Base-by-base conservation (phyloP, 768 basidiomycete genomes). In the Polyporus arcularius region DNA sequence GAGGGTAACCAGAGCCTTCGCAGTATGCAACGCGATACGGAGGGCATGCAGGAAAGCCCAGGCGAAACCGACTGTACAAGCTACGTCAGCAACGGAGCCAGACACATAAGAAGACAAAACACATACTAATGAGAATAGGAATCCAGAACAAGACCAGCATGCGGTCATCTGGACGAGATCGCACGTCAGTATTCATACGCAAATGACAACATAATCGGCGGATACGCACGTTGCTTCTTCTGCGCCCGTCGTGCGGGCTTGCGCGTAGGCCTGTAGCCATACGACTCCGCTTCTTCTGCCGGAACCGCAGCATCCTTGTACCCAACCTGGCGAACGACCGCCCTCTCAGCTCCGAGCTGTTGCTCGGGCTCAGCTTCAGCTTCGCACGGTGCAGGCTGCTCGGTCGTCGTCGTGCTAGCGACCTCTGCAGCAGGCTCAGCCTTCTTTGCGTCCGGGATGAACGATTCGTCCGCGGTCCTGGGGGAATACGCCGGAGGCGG, bases 101-200 rank as follows among this genome's bases (percentile, higher is more conserved):
- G 7, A 28, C 4, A 2, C 7, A 42, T 31, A 10, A 4, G 52
- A 10, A 4, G 52, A n/a, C 0, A 18, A 43, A 43, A 28, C 10
- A 85, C 90, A 77, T 67, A 94, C 91, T 74, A 60, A 93, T 73
- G 9, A 94, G 78, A 68, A 94, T 90, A 16, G 92, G 92, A 66
- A 94, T 79, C 92, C 92, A 94, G 78, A 94, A 94, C 43, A 89
- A 70, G 39, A 91, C 68, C 48, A 94, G 82, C 92, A 94, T 94
- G 43, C 85, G 86, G 71, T 94, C 92, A 74, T 88, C 90, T 92
- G 26, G 9, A 28, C 18, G 28, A 12, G n/a, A 28, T 9, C 7
- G 14, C 46, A 9, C 2, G 26, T 48, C 46, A 48, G 46, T 21
- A 4, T 26, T 26, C 18, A 26, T 12, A 35, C 26, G 4, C 12